Conservation (phyloP, 108 stramenopile genomes). For the Parmales sp. region DNA sequence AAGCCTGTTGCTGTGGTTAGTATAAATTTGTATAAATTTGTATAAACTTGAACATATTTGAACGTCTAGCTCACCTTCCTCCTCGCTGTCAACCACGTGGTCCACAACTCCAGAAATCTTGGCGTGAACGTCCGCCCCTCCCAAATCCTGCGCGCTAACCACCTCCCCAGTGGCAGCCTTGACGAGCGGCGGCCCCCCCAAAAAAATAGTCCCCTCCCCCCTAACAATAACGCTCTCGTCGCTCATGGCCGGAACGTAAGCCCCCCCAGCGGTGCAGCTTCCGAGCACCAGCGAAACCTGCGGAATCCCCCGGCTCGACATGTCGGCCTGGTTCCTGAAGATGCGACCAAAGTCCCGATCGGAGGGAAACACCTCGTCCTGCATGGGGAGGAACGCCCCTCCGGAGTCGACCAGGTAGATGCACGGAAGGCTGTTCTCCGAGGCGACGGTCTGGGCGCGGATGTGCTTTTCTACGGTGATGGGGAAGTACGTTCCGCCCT, state of each 20-base stretch:
- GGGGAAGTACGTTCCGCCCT: constrained; percentile 96
- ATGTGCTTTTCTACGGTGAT: constrained; percentile 98
- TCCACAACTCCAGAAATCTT: constrained; percentile 84
- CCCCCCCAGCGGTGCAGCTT: constrained; percentile 95
- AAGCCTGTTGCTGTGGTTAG: too few relatives aligned
- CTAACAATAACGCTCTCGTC: constrained; percentile 93
- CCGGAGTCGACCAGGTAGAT: constrained; percentile 84
- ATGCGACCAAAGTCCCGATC: constrained; percentile 92
- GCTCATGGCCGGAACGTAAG: constrained; percentile 95
- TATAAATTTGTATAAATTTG: too few relatives aligned
- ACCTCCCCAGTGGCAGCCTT: constrained; percentile 94
- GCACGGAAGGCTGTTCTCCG: constrained; percentile 85
- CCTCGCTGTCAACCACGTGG: constrained; percentile 82
- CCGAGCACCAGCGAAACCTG: constrained; percentile 95
- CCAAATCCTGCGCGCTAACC: constrained; percentile 89
- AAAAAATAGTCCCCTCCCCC: constrained; percentile 93
- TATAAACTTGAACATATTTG: too few relatives aligned
- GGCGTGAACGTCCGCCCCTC: constrained; percentile 90
- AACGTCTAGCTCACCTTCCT: constrained; percentile 72
- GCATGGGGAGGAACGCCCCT: constrained; percentile 82
- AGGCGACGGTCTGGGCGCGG: constrained; percentile 91
- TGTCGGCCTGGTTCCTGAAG: constrained; percentile 93
- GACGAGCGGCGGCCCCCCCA: constrained; percentile 98
- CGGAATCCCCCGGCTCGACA: constrained; percentile 74
- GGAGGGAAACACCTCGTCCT: constrained; percentile 95